phyloP scores from a whole-genome alignment of 2,329 filamentous ascomycete genomes.

The Canariomyces notabilis region DNA sequence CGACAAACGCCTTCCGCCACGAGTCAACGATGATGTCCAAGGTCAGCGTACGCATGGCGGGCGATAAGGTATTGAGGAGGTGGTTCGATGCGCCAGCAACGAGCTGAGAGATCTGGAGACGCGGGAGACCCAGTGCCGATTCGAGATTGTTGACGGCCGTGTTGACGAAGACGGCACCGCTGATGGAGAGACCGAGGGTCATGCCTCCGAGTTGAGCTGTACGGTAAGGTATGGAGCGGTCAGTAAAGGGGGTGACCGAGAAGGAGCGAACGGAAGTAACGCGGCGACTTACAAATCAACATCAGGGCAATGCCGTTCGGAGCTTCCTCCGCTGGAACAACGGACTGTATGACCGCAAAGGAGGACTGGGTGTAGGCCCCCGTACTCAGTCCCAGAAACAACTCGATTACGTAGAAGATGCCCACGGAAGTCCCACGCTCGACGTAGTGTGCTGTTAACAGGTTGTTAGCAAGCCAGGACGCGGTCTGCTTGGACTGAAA shows the following conservation, averaged over 20 bases:
- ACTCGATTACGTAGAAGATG: conserved; percentile 31
- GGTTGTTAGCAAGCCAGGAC: too few relatives aligned
- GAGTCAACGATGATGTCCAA: conserved; percentile 3
- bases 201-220: conserved; percentile 23
- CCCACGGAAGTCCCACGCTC: conserved; percentile 26
- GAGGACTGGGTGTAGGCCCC: conserved; percentile 35
- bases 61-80: conserved; percentile 1
- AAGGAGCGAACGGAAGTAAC: too few relatives aligned
- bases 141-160: conserved; percentile 3
- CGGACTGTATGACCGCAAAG: conserved; percentile 34
- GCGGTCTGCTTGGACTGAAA: too few relatives aligned
- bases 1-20: conserved; percentile 10
- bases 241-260: too few relatives aligned
- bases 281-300: too few relatives aligned
- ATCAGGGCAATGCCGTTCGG: too few relatives aligned
- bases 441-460: too few relatives aligned
- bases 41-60: neutral
- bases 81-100: too few relatives aligned
- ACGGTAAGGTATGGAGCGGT: too few relatives aligned
- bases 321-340: conserved; percentile 29
- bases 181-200: conserved; percentile 12
- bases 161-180: conserved; percentile 19
- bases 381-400: conserved; percentile 37
- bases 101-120: conserved; percentile 8
- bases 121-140: neutral